A percentile compares a stretch with the other conserved stretches of the same genome.
These are phyloP conservation scores for Backusella mclennaniae DNA, from an alignment of 192 early-diverging fungal species.

Conservation along the genomic window DNA sequence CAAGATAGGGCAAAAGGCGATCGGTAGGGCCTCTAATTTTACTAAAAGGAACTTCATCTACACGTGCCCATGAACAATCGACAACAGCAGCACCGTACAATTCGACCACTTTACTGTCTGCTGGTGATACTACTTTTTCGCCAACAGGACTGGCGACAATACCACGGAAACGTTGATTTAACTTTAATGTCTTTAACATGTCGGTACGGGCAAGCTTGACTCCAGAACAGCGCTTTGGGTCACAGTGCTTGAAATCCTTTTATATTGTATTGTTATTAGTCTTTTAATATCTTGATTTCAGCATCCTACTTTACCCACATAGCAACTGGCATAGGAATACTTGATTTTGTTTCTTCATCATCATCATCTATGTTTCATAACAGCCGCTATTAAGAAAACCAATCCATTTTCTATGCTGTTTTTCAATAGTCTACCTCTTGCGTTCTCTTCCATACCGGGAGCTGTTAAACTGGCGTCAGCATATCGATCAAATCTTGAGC, in stretches of 20 bases:
- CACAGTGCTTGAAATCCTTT: slow-evolving; percentile 98
- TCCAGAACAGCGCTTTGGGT: slow-evolving; percentile 97
- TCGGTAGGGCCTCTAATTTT: slow-evolving; percentile 84
- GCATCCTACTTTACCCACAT: slow-evolving; percentile 59
- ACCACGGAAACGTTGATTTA: slow-evolving; percentile 86
- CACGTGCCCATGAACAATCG: slow-evolving; percentile 95
- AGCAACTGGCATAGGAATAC: slow-evolving; percentile 66
- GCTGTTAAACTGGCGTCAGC: slow-evolving; percentile 10
- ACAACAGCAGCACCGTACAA: slow-evolving; percentile 86
- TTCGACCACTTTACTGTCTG: slow-evolving; percentile 77
- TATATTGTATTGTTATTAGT: neutral
- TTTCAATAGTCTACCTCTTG: neutral
- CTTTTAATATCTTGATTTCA: neutral
- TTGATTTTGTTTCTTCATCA: slow-evolving; percentile 9
- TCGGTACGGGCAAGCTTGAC: slow-evolving; percentile 82
- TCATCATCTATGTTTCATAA: neutral
- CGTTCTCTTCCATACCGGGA: neutral
- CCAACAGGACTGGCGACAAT: slow-evolving; percentile 89
- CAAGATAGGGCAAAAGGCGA: slow-evolving; percentile 87
- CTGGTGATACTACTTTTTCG: slow-evolving; percentile 81
- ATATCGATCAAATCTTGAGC: neutral
- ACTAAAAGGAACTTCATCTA: slow-evolving; percentile 93
- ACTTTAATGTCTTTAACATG: slow-evolving; percentile 75
- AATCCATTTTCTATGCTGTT: neutral
- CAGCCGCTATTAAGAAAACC: neutral